A percentile compares a stretch with the other conserved stretches of the same genome.
Conservation (phyloP, 768 basidiomycete genomes). For the Auricularia cornea region DNA sequence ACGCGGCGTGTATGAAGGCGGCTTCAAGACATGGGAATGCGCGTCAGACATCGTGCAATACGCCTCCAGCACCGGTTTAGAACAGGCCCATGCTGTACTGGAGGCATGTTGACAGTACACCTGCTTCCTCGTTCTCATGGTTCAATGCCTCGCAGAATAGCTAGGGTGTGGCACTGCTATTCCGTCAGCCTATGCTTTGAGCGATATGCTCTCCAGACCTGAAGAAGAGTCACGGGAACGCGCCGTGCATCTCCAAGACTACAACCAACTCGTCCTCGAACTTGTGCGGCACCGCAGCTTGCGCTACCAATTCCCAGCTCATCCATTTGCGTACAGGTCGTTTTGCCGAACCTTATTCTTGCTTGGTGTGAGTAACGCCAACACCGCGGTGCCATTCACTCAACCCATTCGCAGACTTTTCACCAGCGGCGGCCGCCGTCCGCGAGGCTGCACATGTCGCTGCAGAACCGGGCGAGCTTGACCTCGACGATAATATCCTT, state of each 20-base stretch:
- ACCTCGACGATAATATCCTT: conserved; percentile 57
- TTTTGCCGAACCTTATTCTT: conserved; percentile 68
- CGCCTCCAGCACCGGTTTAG: conserved; percentile 33
- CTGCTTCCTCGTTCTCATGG: conserved; percentile 3
- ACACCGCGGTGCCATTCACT: not conserved
- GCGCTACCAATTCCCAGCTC: not conserved
- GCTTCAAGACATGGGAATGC: conserved; percentile 97
- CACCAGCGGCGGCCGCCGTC: not conserved
- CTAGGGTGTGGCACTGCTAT: conserved; percentile 90
- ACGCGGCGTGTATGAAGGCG: conserved; percentile 90
- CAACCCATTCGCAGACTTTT: not conserved
- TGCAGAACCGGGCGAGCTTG: conserved; percentile 45
- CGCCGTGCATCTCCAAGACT: conserved; percentile 79
- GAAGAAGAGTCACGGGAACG: conserved; percentile 4
- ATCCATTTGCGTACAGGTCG: conserved; percentile 22
- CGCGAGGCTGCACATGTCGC: not conserved
- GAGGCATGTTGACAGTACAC: conserved; percentile 49
- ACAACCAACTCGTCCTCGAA: conserved; percentile 73
- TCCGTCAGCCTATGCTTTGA: conserved; percentile 69
- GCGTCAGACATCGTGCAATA: conserved; percentile 77
- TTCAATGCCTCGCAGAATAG: conserved; percentile 29
- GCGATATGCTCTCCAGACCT: conserved; percentile 40
- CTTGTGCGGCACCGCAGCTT: conserved; percentile 35
- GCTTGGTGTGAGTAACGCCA: conserved; percentile 61
- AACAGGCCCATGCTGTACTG: conserved; percentile 47